A percentile compares a stretch with the other conserved stretches of the same genome.
Evolutionary conservation across 768 basidiomycete genomes (phyloP).

Genomic region (Pleurotus tuber-regium): DNA sequence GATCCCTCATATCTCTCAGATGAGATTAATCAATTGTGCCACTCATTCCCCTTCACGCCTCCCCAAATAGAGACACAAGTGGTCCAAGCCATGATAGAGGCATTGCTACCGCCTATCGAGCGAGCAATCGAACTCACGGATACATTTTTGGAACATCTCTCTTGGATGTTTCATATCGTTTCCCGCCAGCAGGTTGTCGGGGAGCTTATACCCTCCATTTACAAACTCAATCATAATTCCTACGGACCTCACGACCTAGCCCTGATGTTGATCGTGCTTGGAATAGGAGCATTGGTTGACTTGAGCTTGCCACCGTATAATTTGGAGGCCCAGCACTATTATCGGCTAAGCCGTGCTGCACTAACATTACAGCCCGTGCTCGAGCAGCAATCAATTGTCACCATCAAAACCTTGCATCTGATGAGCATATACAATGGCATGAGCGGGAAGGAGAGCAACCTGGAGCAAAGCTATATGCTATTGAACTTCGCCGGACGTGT

Average conservation of each 20-base stretch:
- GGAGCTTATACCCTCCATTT: constrained; percentile 45
- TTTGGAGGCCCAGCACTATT: constrained; percentile 52
- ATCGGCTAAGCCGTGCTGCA: constrained; percentile 44
- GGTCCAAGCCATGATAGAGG: constrained; percentile 40
- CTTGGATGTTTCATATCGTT: constrained; percentile 51
- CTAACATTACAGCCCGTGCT: constrained; percentile 44
- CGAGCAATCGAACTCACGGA: constrained; percentile 42
- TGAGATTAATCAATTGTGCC: constrained; percentile 40
- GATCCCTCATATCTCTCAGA: constrained; percentile 43
- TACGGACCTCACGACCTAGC: constrained; percentile 53
- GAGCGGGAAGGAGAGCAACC: constrained; percentile 49
- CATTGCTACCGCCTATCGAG: constrained; percentile 41
- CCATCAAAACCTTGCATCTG: constrained; percentile 46
- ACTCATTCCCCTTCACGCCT: constrained; percentile 44
- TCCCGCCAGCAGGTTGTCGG: constrained; percentile 42
- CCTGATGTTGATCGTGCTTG: constrained; percentile 43
- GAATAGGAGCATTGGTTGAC: constrained; percentile 48
- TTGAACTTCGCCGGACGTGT: constrained; percentile 48
- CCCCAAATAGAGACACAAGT: constrained; percentile 28
- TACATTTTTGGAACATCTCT: constrained; percentile 44
- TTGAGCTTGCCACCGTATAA: constrained; percentile 43
- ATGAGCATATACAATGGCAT: constrained; percentile 56
- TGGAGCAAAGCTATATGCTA: constrained; percentile 44
- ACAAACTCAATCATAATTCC: constrained; percentile 30
- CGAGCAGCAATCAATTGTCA: constrained; percentile 41